Evolutionary conservation across 2,329 filamentous ascomycete genomes (phyloP).

Genomic region (Penicillium frequentans): DNA sequence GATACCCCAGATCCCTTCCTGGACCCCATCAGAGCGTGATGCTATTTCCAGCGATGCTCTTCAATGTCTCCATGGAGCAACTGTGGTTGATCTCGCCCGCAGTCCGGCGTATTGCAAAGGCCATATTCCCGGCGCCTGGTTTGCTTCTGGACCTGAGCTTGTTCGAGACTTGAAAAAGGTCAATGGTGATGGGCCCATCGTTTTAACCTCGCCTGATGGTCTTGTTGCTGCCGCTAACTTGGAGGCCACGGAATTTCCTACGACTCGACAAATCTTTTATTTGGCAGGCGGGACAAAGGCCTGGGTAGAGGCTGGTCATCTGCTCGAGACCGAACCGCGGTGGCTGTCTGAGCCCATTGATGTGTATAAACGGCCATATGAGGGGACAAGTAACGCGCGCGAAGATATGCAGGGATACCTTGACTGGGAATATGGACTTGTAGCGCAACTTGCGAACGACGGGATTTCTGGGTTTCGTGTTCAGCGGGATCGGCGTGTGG

Average conservation of each 20-base stretch:
- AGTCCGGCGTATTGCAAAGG: constrained; percentile 30
- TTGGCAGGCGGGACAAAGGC: constrained; percentile 28
- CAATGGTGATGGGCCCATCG: constrained; percentile 20
- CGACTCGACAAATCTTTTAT: constrained; percentile 13
- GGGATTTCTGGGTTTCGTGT: constrained; percentile 29
- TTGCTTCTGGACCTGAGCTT: constrained; percentile 34
- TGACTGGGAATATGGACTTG: constrained; percentile 36
- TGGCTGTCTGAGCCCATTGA: constrained; percentile 34
- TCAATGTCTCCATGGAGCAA: constrained; percentile 10
- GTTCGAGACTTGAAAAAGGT: constrained; percentile 21
- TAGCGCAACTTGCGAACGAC: constrained; percentile 30
- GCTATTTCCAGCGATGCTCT: constrained; percentile 14
- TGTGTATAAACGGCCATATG: constrained; percentile 34
- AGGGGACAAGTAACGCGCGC: constrained; percentile 29
- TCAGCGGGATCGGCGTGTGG: constrained; percentile 2
- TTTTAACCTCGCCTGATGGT: constrained; percentile 25
- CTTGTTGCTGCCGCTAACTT: constrained; percentile 13
- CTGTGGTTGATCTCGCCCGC: constrained; percentile 30
- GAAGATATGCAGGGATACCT: constrained; percentile 34
- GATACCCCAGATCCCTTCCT: background rate
- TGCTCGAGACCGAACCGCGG: constrained; percentile 25
- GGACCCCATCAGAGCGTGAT: background rate
- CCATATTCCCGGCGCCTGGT: constrained; percentile 32
- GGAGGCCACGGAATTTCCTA: background rate
- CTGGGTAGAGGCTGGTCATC: constrained; percentile 22